Conservation (phyloP, 495 filamentous ascomycete genomes). For the Aspergillus nanangensis region DNA sequence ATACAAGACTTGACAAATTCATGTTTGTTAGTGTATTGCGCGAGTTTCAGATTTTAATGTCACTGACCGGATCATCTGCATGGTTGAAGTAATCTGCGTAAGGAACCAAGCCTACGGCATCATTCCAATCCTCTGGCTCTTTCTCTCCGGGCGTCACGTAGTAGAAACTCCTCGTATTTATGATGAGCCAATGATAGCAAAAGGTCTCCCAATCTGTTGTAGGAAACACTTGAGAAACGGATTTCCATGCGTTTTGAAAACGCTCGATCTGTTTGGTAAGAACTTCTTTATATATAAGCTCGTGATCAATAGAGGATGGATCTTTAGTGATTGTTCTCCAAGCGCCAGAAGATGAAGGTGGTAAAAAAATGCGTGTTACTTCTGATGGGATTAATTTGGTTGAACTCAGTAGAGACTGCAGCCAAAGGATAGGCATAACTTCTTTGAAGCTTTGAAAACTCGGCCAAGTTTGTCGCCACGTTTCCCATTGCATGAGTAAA, state of each 20-base stretch:
- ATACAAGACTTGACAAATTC: slow-evolving; percentile 34
- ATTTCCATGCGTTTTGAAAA: slow-evolving; percentile 52
- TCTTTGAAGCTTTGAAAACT: slow-evolving; percentile 43
- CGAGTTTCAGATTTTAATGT: no score
- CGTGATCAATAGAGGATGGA: slow-evolving; percentile 4
- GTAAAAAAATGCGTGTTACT: slow-evolving; percentile 19
- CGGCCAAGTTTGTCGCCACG: slow-evolving; percentile 65
- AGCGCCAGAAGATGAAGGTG: slow-evolving; percentile 24
- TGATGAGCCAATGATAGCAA: slow-evolving; percentile 64
- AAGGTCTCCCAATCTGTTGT: slow-evolving; percentile 44
- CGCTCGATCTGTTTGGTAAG: slow-evolving; percentile 57
- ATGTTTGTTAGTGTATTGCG: no score
- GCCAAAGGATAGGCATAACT: slow-evolving; percentile 49
- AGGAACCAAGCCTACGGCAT: slow-evolving; percentile 71
- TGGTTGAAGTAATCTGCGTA: slow-evolving; percentile 83
- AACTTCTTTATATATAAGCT: slow-evolving; percentile 32
- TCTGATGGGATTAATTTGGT: not conserved
- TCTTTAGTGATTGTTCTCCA: slow-evolving; percentile 15
- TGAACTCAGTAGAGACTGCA: not conserved
- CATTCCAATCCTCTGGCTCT: slow-evolving; percentile 45
- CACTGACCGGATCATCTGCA: slow-evolving; percentile 36
- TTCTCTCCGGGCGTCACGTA: slow-evolving; percentile 45
- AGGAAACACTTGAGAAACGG: slow-evolving; percentile 44
- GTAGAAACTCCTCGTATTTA: slow-evolving; percentile 77
- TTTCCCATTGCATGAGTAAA: slow-evolving; percentile 15